Percentiles rank a stretch among this genome's conserved stretches.
phyloP scores from a whole-genome alignment of 345 rosid species.

The Hibiscus syriacus region DNA sequence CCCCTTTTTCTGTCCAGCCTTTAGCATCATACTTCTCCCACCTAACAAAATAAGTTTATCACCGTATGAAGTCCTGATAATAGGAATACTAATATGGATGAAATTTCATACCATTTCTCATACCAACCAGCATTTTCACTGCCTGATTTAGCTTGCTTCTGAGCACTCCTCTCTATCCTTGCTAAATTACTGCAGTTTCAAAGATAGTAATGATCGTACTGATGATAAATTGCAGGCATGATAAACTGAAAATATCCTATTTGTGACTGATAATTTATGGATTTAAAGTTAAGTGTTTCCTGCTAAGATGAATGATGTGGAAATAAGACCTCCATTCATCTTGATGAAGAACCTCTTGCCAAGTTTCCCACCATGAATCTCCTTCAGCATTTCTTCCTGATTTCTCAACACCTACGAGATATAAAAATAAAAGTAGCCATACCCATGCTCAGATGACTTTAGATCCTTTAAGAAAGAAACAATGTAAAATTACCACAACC shows the following conservation, averaged over 20 bases:
- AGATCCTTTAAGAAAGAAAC: not conserved
- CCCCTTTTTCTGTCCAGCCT: too few relatives aligned
- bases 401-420: too few relatives aligned
- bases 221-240: conserved; percentile 2
- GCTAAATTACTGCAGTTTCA: conserved; percentile 40
- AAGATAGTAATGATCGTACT: not conserved
- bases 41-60: conserved; percentile 5
- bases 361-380: too few relatives aligned
- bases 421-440: conserved; percentile 11
- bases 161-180: too few relatives aligned
- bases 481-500: too few relatives aligned
- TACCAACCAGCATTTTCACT: too few relatives aligned
- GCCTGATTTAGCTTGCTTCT: too few relatives aligned
- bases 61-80: not conserved
- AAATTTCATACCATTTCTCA: too few relatives aligned
- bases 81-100: not conserved
- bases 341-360: conserved; percentile 83
- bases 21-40: too few relatives aligned
- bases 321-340: conserved; percentile 91
- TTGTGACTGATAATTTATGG: not conserved
- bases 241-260: too few relatives aligned
- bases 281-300: not conserved
- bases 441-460: not conserved
- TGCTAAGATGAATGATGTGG: not conserved
- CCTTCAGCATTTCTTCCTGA: too few relatives aligned